These are phyloP conservation scores for Cercospora brassicicola DNA, from an alignment of 2,329 filamentous ascomycete genomes.

Conservation along the genomic window DNA sequence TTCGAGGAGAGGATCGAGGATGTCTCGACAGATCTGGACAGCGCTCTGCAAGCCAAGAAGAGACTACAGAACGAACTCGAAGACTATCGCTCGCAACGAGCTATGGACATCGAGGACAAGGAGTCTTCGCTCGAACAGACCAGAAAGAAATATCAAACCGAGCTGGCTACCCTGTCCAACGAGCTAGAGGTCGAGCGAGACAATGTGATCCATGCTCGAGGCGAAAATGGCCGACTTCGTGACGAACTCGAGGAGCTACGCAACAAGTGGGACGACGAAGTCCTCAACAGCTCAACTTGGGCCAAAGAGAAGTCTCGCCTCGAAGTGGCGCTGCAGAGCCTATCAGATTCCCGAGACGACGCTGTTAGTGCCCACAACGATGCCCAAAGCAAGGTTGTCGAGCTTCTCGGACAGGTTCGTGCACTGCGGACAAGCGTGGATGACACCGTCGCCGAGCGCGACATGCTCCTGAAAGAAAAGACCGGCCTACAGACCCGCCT, in stretches of 20 bases:
- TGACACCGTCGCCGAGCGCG: conserved; percentile 80
- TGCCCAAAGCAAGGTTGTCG: conserved; percentile 88
- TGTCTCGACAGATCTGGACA: conserved; percentile 82
- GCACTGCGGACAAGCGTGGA: conserved; percentile 80
- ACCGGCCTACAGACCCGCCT: conserved; percentile 81
- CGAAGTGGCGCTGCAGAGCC: conserved; percentile 83
- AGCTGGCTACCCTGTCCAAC: conserved; percentile 83
- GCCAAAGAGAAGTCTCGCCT: conserved; percentile 94
- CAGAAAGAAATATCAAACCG: conserved; percentile 92
- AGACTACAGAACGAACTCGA: conserved; percentile 95
- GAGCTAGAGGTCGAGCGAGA: conserved; percentile 93
- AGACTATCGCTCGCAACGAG: conserved; percentile 91
- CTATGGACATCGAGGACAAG: conserved; percentile 95
- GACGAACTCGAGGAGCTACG: conserved; percentile 94
- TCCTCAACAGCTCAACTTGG: conserved; percentile 96
- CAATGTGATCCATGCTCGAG: conserved; percentile 78
- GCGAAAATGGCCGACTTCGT: conserved; percentile 82
- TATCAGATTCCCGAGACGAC: conserved; percentile 89
- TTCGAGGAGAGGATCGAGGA: conserved; percentile 92
- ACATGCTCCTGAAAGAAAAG: conserved; percentile 84
- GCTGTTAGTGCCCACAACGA: conserved; percentile 91
- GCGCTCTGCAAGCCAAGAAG: conserved; percentile 84
- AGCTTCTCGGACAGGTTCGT: conserved; percentile 84
- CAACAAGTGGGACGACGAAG: conserved; percentile 97
- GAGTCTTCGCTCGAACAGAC: conserved; percentile 96